Evolutionary conservation across 1,284 basidiomycete genomes (phyloP), one percentile per base, ranked within the genome.

Genomic region (Fistulina hepatica): DNA sequence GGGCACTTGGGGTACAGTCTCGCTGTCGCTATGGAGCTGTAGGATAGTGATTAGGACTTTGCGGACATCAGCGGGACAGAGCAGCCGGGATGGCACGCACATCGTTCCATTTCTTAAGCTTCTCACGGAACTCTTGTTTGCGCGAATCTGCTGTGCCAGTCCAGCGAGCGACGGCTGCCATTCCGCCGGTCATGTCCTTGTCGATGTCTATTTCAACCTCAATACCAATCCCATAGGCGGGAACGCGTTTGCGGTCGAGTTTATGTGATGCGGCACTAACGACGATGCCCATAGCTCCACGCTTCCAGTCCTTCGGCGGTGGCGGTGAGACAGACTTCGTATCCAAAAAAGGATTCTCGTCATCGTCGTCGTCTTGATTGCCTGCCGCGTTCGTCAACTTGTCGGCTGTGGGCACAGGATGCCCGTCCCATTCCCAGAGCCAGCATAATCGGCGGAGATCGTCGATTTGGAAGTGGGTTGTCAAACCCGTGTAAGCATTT

Each of bases 361-460:
- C 81, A 5, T 73, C 73, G 5, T 65, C 53, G 43, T 31, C 12
- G 25, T 15, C 5, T 36, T 31, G n/a, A n/a, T n/a, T n/a, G n/a
- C n/a, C n/a, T n/a, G n/a, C n/a, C n/a, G n/a, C n/a, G n/a, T n/a
- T n/a, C n/a, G n/a, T n/a, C 6, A 36, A 21, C 5, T 49, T 45
- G 12, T 37, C 31, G 2, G 42, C 34, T 30, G 52, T 42, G 2
- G 63, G 59, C 4, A 69, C 44, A 2, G 59, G 41, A 37, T 69
- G 60, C 7, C 70, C 69, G 49, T 84, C 74, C 83, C 84, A 88
- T 52, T 88, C 83, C 82, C 84, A 86, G n/a, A 88, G 44, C 84
- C 84, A 88, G 56, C 84, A 86, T 10, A 88, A 64, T 41, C 79
- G 68, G 44, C 64, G 71, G 30, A 88, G 63, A 50, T 84, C 83